A percentile compares a stretch with the other conserved stretches of the same genome.
Evolutionary conservation across 2,329 filamentous ascomycete genomes (phyloP).

Genomic region (Fusarium chaquense): DNA sequence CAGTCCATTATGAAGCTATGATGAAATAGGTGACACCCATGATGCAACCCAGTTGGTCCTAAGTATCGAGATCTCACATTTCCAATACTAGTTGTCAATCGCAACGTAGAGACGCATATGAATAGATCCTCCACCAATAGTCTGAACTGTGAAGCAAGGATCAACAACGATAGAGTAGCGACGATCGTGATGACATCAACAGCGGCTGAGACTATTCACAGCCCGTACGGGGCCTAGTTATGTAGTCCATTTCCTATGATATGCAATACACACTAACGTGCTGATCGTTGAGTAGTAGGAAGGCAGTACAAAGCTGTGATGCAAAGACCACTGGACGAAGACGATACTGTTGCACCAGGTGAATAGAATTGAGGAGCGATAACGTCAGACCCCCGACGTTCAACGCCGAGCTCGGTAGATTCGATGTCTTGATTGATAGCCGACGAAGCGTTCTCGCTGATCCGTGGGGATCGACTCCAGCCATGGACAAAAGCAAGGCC

Average conservation of each 20-base stretch:
- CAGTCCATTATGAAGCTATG: not conserved
- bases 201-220: not conserved
- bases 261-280: not conserved
- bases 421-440: not conserved
- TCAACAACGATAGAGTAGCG: not conserved
- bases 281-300: not conserved
- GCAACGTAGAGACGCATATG: not conserved
- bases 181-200: slow-evolving; percentile 3
- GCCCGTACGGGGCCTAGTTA: not conserved
- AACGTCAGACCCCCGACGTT: not conserved
- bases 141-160: not conserved
- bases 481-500: not conserved
- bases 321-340: not conserved
- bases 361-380: not conserved
- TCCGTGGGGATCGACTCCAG: not conserved
- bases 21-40: slow-evolving; percentile 16
- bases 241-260: not conserved
- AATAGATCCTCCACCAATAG: not conserved
- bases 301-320: not conserved
- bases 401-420: not conserved
- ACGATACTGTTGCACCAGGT: not conserved
- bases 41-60: slow-evolving; percentile 29
- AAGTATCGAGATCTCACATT: not conserved
- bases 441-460: not conserved
- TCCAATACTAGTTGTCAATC: not conserved